A percentile compares a stretch with the other conserved stretches of the same genome.
These are phyloP conservation scores for Malus fusca DNA, from an alignment of 306 rosid genomes.

Conservation along the genomic window DNA sequence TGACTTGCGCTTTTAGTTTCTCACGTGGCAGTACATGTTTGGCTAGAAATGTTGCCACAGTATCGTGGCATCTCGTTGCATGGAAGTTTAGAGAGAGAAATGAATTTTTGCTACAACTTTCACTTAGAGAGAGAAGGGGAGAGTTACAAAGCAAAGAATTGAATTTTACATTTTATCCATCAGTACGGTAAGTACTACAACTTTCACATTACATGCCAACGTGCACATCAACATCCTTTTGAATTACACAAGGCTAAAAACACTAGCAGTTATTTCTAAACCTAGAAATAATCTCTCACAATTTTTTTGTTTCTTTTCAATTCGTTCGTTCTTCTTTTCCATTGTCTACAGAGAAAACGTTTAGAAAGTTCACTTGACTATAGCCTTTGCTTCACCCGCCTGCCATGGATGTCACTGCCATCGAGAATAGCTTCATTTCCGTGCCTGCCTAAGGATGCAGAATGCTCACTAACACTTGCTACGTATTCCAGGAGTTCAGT, in stretches of 20 bases:
- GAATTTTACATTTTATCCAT: not conserved
- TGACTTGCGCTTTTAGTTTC: not conserved
- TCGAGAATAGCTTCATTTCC: constrained; percentile 63
- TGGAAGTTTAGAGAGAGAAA: no score
- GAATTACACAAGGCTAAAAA: constrained; percentile 9
- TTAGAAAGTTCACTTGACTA: constrained; percentile 23
- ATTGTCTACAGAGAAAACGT: constrained; percentile 8
- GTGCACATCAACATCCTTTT: not conserved
- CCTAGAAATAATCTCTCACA: constrained; percentile 7
- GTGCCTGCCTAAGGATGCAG: constrained; percentile 42
- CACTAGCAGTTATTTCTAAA: constrained; percentile 20
- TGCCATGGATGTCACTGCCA: constrained; percentile 78
- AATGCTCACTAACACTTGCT: constrained; percentile 74
- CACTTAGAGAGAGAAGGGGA: not conserved
- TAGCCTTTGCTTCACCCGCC: constrained; percentile 89
- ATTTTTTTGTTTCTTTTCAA: constrained; percentile 9
- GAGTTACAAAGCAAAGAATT: not conserved
- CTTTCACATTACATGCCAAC: constrained; percentile 12
- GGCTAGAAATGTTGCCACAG: not conserved
- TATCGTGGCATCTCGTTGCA: no score
- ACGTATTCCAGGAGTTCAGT: constrained; percentile 82
- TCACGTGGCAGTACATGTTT: not conserved
- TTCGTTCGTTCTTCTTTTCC: constrained; percentile 1
- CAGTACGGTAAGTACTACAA: not conserved
- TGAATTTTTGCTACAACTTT: not conserved